These are phyloP conservation scores for Colletotrichum aenigma DNA, from an alignment of 2,329 filamentous ascomycete genomes.

Conservation along the genomic window DNA sequence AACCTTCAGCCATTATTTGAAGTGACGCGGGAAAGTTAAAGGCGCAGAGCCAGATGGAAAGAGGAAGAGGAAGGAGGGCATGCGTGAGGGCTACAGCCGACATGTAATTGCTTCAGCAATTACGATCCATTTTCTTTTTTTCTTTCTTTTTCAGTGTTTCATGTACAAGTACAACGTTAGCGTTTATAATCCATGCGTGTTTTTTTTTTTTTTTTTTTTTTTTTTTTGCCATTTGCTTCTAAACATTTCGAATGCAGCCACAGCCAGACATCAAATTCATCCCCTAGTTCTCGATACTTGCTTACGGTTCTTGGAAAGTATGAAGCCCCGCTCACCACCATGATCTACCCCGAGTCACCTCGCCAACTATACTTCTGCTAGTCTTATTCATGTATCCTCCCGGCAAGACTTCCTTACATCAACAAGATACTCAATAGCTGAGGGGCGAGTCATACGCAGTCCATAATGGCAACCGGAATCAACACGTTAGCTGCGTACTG, in stretches of 20 bases:
- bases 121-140: neutral
- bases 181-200: neutral
- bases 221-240: neutral
- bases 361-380: neutral
- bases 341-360: neutral
- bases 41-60: neutral
- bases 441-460: too few relatives aligned
- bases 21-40: neutral
- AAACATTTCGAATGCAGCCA: neutral
- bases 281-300: neutral
- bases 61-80: neutral
- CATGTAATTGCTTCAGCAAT: neutral
- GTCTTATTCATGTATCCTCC: neutral
- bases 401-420: neutral
- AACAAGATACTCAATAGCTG: neutral
- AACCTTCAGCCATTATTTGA: neutral
- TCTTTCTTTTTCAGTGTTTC: neutral
- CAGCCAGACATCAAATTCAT: neutral
- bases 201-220: neutral
- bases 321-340: neutral
- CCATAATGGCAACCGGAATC: neutral
- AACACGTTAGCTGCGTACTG: neutral
- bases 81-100: neutral
- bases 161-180: neutral
- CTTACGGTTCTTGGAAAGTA: neutral